These are phyloP conservation scores for Leccinum pseudoinsigne DNA, from an alignment of 1,284 basidiomycete genomes.

Conservation along the genomic window DNA sequence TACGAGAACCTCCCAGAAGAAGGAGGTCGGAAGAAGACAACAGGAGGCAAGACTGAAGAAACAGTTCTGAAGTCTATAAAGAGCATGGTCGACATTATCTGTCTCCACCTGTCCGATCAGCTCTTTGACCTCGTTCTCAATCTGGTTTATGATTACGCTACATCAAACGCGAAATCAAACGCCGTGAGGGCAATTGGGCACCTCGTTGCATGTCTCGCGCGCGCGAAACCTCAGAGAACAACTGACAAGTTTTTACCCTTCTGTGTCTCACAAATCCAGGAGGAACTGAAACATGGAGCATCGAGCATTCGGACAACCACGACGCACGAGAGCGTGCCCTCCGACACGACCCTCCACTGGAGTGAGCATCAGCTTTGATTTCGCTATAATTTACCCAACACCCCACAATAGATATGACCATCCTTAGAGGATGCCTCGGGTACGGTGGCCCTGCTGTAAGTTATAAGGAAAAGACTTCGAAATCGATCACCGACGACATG, in stretches of 20 bases:
- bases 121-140: conserved; percentile 88
- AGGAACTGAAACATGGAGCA: conserved; percentile 89
- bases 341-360: conserved; percentile 95
- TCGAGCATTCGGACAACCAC: conserved; percentile 92
- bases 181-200: conserved; percentile 90
- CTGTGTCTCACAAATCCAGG: conserved; percentile 79
- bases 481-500: conserved; percentile 5
- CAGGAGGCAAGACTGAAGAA: conserved; percentile 88
- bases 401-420: conserved; percentile 59
- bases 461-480: conserved; percentile 3
- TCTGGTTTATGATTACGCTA: conserved; percentile 85
- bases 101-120: conserved; percentile 84
- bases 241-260: conserved; percentile 82
- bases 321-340: conserved; percentile 75
- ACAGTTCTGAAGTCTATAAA: conserved; percentile 81
- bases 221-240: conserved; percentile 76
- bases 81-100: conserved; percentile 83
- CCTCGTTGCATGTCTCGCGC: conserved; percentile 84
- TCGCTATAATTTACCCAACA: conserved; percentile 12
- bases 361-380: conserved; percentile 51
- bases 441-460: conserved; percentile 67
- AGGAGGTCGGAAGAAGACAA: conserved; percentile 77
- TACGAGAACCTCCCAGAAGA: conserved; percentile 96
- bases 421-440: conserved; percentile 77
- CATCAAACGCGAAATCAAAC: conserved; percentile 85